Evolutionary conservation across 2,329 filamentous ascomycete species (phyloP).

Genomic region (Chrysoporthe puriensis): DNA sequence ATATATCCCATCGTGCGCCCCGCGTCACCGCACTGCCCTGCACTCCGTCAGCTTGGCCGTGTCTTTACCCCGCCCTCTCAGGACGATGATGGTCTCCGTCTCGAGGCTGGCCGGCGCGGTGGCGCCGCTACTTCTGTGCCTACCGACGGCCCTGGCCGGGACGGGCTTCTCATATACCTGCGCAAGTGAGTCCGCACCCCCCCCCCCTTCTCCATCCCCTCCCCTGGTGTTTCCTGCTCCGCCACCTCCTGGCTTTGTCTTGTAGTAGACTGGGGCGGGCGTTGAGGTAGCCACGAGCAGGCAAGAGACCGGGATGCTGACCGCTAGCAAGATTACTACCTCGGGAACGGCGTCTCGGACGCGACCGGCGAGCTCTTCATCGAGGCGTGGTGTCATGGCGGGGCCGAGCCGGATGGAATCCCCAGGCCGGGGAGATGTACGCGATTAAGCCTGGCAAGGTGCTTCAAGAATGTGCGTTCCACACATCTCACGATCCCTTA

Average conservation of each 20-base stretch:
- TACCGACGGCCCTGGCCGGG: not conserved
- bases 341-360: constrained; percentile 26
- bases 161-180: constrained; percentile 1
- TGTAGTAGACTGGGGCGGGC: not conserved
- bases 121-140: not conserved
- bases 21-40: not conserved
- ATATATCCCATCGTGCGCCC: not conserved
- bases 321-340: constrained; percentile 21
- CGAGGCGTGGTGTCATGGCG: constrained; percentile 25
- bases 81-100: not conserved
- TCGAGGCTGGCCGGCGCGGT: not conserved
- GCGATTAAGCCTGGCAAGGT: constrained; percentile 16
- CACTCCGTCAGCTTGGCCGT: not conserved
- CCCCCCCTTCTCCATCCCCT: no score
- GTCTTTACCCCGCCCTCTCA: not conserved
- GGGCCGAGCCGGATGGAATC: not conserved
- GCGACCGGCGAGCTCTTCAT: constrained; percentile 20
- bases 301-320: not conserved
- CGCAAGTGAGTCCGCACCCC: not conserved
- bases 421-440: constrained; percentile 8
- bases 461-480: constrained; percentile 24
- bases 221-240: not conserved
- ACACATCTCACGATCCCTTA: no score
- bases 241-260: not conserved
- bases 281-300: no score